Conservation (phyloP, 495 filamentous ascomycete genomes). For the Penicillium crystallinum region DNA sequence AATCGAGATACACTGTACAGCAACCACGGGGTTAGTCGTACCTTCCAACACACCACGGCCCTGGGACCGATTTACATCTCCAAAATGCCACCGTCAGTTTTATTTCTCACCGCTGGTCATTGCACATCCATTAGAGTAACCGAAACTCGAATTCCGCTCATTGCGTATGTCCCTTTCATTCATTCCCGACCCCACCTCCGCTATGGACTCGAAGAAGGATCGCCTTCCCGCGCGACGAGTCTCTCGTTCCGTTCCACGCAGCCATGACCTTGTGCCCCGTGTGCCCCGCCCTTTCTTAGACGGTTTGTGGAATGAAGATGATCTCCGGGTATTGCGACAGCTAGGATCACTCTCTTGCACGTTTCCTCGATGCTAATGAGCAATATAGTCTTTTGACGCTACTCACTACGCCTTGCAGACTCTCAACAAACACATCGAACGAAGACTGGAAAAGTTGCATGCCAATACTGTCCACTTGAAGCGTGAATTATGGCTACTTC, state of each 20-base stretch:
- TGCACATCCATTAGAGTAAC: background rate
- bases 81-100: background rate
- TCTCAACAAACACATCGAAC: slow-evolving; percentile 21
- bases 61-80: background rate
- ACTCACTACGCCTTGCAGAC: slow-evolving; percentile 17
- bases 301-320: background rate
- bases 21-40: background rate
- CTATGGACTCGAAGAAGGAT: background rate
- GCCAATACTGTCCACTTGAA: slow-evolving; percentile 20
- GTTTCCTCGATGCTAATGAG: background rate
- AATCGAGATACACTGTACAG: background rate
- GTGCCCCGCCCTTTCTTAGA: background rate
- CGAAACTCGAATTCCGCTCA: background rate
- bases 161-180: background rate
- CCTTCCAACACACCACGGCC: slow-evolving; percentile 1
- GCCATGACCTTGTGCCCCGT: background rate
- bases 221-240: background rate
- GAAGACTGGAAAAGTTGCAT: slow-evolving; percentile 18
- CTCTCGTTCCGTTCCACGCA: background rate
- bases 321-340: background rate
- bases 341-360: background rate
- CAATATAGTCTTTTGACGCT: slow-evolving; percentile 1
- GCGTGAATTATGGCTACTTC: slow-evolving; percentile 24
- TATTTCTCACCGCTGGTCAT: background rate
- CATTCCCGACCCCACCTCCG: background rate